Conservation (phyloP, 2,329 filamentous ascomycete species). For the Alternaria tenuissima region DNA sequence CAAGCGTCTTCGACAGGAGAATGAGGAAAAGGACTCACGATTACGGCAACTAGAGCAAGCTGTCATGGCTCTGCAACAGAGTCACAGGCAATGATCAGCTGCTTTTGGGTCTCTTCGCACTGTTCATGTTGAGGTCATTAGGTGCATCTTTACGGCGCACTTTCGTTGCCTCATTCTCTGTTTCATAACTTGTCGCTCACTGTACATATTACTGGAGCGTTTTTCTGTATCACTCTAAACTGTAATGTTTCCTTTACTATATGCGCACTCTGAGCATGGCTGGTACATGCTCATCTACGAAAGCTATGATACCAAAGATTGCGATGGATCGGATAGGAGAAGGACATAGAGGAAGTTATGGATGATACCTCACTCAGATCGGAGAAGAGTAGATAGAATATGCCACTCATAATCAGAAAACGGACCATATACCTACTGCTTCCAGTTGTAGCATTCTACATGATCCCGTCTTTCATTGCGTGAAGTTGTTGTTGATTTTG, state of each 20-base stretch:
- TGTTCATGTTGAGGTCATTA: not conserved
- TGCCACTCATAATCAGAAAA: not conserved
- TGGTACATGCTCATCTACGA: conserved; percentile 29
- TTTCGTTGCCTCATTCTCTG: conserved; percentile 9
- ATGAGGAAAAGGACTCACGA: conserved; percentile 52
- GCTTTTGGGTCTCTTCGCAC: not conserved
- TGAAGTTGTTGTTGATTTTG: conserved; percentile 12
- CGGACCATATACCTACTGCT: not conserved
- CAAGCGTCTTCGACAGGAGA: conserved; percentile 52
- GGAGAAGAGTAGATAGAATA: conserved; percentile 2
- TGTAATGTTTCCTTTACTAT: conserved; percentile 12
- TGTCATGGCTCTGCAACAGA: conserved; percentile 47
- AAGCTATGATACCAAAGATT: conserved; percentile 16
- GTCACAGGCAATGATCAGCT: conserved; percentile 22
- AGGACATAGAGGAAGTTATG: not conserved
- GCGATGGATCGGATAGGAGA: conserved; percentile 5
- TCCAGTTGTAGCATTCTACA: not conserved
- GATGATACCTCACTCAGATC: conserved; percentile 26
- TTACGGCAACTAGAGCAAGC: conserved; percentile 47
- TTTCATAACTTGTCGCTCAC: conserved; percentile 27
- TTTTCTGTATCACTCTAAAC: conserved; percentile 13
- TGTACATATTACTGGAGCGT: conserved; percentile 17
- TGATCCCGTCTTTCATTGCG: not conserved
- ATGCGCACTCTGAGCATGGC: conserved; percentile 22
- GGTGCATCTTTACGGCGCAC: not conserved